Percentiles rank a stretch among this genome's conserved stretches.
These are phyloP conservation scores for Rhodotorula kratochvilovae DNA, from an alignment of 768 basidiomycete genomes.

Conservation along the genomic window DNA sequence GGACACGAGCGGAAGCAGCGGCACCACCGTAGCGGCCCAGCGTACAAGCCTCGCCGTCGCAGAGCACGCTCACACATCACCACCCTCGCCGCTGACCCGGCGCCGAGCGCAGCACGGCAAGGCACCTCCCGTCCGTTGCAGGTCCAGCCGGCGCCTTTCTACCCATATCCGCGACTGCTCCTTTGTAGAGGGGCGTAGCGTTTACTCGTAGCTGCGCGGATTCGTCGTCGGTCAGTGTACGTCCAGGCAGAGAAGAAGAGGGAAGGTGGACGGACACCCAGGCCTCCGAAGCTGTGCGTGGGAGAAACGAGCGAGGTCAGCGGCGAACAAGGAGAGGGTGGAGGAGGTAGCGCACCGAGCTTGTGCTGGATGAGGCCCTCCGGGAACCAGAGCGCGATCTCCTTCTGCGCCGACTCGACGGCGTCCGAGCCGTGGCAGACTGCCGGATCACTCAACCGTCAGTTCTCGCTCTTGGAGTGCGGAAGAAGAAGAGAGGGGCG, in stretches of 20 bases:
- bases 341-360: background rate
- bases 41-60: too few relatives aligned
- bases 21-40: too few relatives aligned
- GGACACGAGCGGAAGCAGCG: too few relatives aligned
- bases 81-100: too few relatives aligned
- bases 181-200: background rate
- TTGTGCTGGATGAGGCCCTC: conserved; percentile 62
- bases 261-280: background rate
- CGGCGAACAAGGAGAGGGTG: too few relatives aligned
- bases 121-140: too few relatives aligned
- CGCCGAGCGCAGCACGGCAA: too few relatives aligned
- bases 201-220: conserved; percentile 1
- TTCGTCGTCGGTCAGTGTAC: background rate
- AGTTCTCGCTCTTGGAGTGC: background rate
- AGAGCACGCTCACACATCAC: too few relatives aligned
- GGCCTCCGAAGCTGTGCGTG: background rate
- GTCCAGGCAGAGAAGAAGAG: background rate
- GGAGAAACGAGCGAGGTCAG: background rate
- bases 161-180: too few relatives aligned
- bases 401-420: conserved; percentile 62
- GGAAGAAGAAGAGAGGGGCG: conserved; percentile 48
- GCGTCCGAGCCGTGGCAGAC: conserved; percentile 47
- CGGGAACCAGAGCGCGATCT: conserved; percentile 93
- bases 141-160: too few relatives aligned
- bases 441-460: too few relatives aligned